A percentile compares a stretch with the other conserved stretches of the same genome.
phyloP scores from a whole-genome alignment of 2,329 filamentous ascomycete species.

The Sphaerulina populicola region DNA sequence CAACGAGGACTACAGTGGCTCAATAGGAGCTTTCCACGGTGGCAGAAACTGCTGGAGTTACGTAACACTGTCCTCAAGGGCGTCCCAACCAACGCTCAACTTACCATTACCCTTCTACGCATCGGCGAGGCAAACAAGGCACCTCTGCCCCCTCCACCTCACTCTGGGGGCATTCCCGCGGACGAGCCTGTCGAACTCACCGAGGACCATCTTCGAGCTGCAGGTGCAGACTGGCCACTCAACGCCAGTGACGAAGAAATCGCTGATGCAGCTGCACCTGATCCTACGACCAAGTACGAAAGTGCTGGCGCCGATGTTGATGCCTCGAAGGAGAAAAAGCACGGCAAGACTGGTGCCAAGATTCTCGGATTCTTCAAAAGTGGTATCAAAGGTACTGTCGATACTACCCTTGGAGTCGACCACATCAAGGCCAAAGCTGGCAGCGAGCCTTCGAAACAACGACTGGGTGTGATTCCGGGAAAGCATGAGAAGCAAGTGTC shows the following conservation, averaged over 20 bases:
- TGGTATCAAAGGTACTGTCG: conserved; percentile 62
- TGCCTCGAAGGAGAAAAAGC: conserved; percentile 41
- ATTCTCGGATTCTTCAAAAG: conserved; percentile 61
- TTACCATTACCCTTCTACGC: conserved; percentile 70
- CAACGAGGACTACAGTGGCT: conserved; percentile 50
- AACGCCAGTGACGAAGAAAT: conserved; percentile 59
- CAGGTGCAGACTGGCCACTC: conserved; percentile 48
- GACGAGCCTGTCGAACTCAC: conserved; percentile 45
- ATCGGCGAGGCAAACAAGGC: conserved; percentile 74
- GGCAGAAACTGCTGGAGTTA: conserved; percentile 66
- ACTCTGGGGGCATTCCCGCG: conserved; percentile 37
- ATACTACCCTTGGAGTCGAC: conserved; percentile 63
- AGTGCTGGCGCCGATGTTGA: conserved; percentile 49
- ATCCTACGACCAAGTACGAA: conserved; percentile 40
- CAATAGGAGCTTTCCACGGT: conserved; percentile 57
- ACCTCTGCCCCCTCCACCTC: conserved; percentile 58
- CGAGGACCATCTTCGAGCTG: conserved; percentile 44
- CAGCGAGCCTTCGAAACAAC: conserved; percentile 56
- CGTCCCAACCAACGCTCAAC: conserved; percentile 77
- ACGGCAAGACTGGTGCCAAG: conserved; percentile 42
- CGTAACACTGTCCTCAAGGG: conserved; percentile 71
- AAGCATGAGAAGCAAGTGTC: conserved; percentile 38
- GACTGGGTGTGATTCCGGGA: conserved; percentile 59
- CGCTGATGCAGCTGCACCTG: conserved; percentile 48
- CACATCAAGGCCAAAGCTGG: conserved; percentile 58